Conservation (phyloP, 345 rosid genomes). For the Clausena lansium region DNA sequence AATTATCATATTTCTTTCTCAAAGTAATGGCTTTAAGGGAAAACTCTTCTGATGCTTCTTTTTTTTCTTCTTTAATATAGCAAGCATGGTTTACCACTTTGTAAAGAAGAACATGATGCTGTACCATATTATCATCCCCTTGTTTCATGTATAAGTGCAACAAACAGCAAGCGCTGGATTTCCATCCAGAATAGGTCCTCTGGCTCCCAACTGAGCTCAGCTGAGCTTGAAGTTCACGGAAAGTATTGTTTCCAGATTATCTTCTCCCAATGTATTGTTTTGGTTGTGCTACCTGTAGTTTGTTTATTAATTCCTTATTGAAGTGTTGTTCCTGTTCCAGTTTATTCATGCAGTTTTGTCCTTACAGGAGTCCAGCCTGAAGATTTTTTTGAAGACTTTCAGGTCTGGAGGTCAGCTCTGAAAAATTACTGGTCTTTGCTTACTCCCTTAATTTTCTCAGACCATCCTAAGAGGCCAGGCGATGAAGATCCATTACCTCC, state of each 20-base stretch:
- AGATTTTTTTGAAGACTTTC: slow-evolving; percentile 74
- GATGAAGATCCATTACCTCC: slow-evolving; percentile 99
- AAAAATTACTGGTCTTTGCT: slow-evolving; percentile 93
- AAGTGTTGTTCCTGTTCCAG: background rate
- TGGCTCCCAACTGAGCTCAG: slow-evolving; percentile 45
- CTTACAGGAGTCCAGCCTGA: slow-evolving; percentile 70
- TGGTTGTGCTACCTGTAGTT: background rate
- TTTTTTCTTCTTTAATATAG: slow-evolving; percentile 33
- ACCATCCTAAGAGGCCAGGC: slow-evolving; percentile 99
- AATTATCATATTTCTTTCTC: background rate
- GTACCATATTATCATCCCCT: slow-evolving; percentile 78
- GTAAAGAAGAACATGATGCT: slow-evolving; percentile 63
- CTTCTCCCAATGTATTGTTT: background rate
- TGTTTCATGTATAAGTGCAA: slow-evolving; percentile 72
- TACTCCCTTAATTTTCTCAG: slow-evolving; percentile 93
- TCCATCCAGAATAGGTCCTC: slow-evolving; percentile 84
- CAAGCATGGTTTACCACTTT: slow-evolving; percentile 51
- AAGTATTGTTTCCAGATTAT: slow-evolving; percentile 45
- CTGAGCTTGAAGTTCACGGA: slow-evolving; percentile 80
- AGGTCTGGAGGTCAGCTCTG: slow-evolving; percentile 68
- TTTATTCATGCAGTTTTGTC: slow-evolving; percentile 26
- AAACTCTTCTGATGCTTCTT: slow-evolving; percentile 1
- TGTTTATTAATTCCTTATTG: background rate
- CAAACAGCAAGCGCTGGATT: slow-evolving; percentile 79
- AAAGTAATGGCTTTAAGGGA: slow-evolving; percentile 2